Percentiles rank a stretch among this genome's conserved stretches.
Conservation (phyloP, 2,329 filamentous ascomycete species). For the Ustilaginoidea virens region DNA sequence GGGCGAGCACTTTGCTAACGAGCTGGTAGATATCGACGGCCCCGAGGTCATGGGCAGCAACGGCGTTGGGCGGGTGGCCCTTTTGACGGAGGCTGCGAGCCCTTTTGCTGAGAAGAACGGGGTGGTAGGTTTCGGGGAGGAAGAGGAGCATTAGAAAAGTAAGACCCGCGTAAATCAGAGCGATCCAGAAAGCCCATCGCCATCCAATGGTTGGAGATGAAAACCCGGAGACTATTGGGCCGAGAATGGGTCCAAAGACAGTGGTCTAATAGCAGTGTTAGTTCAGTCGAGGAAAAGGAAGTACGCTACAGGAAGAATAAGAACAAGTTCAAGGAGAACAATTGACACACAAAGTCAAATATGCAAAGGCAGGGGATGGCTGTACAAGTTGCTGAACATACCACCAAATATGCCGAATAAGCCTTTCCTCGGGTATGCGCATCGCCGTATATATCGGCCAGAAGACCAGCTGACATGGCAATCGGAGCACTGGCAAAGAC, state of each 20-base stretch:
- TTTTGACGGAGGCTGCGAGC: slow-evolving; percentile 41
- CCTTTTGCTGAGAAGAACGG: slow-evolving; percentile 38
- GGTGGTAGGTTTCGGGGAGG: slow-evolving; percentile 49
- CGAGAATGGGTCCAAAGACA: slow-evolving; percentile 48
- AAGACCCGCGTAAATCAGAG: slow-evolving; percentile 48
- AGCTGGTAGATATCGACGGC: slow-evolving; percentile 40
- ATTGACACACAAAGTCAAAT: too few species aligned
- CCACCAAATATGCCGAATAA: slow-evolving; percentile 37
- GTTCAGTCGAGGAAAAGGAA: not conserved
- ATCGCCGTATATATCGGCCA: slow-evolving; percentile 50
- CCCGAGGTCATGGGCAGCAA: slow-evolving; percentile 50
- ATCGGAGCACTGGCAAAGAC: slow-evolving; percentile 43
- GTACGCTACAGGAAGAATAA: too few species aligned
- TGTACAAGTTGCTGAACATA: too few species aligned
- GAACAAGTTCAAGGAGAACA: too few species aligned
- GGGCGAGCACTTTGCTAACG: slow-evolving; percentile 51
- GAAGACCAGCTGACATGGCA: slow-evolving; percentile 44
- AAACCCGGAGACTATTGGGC: slow-evolving; percentile 50
- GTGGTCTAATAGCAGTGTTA: slow-evolving; percentile 29
- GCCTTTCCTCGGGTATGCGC: slow-evolving; percentile 3
- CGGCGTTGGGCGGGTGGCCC: slow-evolving; percentile 32
- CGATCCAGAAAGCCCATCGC: slow-evolving; percentile 60
- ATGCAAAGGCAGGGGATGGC: too few species aligned
- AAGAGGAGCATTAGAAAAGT: slow-evolving; percentile 45
- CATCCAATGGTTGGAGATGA: slow-evolving; percentile 42